These are phyloP conservation scores for Petasospora rhodanensis DNA, from an alignment of 1,139 yeast genomes.

Conservation along the genomic window DNA sequence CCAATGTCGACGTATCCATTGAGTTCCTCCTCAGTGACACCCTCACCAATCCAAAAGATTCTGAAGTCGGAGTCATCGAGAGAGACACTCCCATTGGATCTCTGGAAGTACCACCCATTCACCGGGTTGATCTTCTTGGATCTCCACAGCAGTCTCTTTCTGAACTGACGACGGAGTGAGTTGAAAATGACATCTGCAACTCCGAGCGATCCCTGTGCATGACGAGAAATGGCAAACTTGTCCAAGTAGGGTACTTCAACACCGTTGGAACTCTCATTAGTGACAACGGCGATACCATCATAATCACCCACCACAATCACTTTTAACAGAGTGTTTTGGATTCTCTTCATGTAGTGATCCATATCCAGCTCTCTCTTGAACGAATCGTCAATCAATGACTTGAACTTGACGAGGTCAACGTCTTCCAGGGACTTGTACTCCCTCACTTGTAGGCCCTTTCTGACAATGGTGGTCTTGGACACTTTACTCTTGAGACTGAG, in stretches of 20 bases:
- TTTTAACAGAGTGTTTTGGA: slow-evolving; percentile 65
- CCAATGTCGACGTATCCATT: slow-evolving; percentile 22
- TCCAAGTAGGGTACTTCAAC: slow-evolving; percentile 56
- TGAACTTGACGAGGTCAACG: slow-evolving; percentile 54
- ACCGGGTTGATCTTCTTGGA: slow-evolving; percentile 84
- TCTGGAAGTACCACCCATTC: slow-evolving; percentile 94
- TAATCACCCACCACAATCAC: slow-evolving; percentile 87
- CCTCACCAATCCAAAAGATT: slow-evolving; percentile 23
- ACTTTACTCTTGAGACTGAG: slow-evolving; percentile 23
- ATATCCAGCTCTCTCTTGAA: slow-evolving; percentile 66
- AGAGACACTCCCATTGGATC: slow-evolving; percentile 68
- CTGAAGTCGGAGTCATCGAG: slow-evolving; percentile 26
- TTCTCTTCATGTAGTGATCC: slow-evolving; percentile 59
- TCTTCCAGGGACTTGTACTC: slow-evolving; percentile 32
- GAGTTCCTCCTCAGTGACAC: slow-evolving; percentile 10
- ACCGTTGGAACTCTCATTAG: slow-evolving; percentile 52
- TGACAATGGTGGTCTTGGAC: slow-evolving; percentile 65
- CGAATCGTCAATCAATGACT: slow-evolving; percentile 67
- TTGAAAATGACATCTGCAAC: slow-evolving; percentile 92
- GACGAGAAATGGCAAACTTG: slow-evolving; percentile 83
- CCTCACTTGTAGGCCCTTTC: slow-evolving; percentile 69
- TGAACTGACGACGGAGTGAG: slow-evolving; percentile 63
- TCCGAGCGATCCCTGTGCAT: slow-evolving; percentile 86
- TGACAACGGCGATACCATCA: slow-evolving; percentile 90
- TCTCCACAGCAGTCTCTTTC: slow-evolving; percentile 81